Base-by-base conservation (phyloP, 306 rosid species). In the Adenanthera pavonina region DNA sequence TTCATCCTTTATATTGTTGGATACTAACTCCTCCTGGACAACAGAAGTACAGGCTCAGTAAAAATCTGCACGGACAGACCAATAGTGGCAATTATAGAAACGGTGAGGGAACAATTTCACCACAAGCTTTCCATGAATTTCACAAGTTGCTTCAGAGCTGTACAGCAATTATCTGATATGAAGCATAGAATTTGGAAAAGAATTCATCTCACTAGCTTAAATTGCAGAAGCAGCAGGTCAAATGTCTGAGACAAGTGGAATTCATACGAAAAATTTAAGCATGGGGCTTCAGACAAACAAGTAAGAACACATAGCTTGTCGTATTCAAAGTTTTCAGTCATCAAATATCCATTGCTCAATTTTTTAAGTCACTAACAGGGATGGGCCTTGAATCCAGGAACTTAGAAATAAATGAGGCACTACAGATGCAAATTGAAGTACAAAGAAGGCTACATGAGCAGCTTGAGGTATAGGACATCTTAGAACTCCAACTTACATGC, bases 11-110 rank as follows among this genome's bases (percentile, higher is more conserved):
- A 40, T 67, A 13, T 60, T 15, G 8, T 62, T 69, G 49, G 65
- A 49, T 72, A 71, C 69, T 74, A 72, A 57, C 33, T 25, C 62
- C 43, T 57, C 82, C 36, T 74, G 81, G 69, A 47, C 57, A 77
- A 59, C 92, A 94, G 97, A 94, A 94, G 82, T 94, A 92, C 79
- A 94, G 98, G 86, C 92, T 94, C 52, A 91, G 96, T 84, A 92
- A 85, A 86, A 89, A 81, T 80, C 80, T 88, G 81, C 90, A 88
- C 47, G 96, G 95, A 62, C 98, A 92, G 77, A 67, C 87, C 46
- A 92, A 61, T 65, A 73, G 81, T 80, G 82, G 85, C 74, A 61
- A 73, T 75, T 83, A 33, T 78, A 94, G 89, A 88, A 83, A 82
- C 7, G 92, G 97, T 94, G 84, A 87, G 84, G 34, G 12, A 56